These are phyloP conservation scores for Vitis hybrid DNA, from an alignment of 177 flowering plant species.

Conservation along the genomic window DNA sequence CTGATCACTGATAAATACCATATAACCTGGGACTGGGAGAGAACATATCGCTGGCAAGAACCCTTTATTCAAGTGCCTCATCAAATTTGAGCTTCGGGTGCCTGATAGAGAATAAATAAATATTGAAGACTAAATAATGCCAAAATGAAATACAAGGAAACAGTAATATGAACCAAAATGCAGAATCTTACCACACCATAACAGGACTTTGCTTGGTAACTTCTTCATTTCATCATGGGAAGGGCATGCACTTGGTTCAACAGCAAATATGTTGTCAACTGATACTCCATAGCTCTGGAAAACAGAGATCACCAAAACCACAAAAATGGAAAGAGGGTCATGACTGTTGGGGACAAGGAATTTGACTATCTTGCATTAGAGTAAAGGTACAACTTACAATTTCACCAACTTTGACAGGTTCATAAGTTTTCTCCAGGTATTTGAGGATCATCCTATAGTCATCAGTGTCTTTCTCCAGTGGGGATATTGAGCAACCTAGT, in stretches of 20 bases:
- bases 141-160: background rate
- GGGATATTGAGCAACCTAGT: conserved; percentile 52
- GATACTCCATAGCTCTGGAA: conserved; percentile 62
- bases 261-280: conserved; percentile 55
- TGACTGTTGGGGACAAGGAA: too few relatives aligned
- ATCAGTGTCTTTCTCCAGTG: conserved; percentile 56
- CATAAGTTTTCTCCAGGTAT: conserved; percentile 76
- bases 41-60: conserved; percentile 73
- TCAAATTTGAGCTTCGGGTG: conserved; percentile 63
- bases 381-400: conserved; percentile 36
- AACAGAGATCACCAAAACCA: background rate
- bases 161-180: background rate
- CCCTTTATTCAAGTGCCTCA: conserved; percentile 76
- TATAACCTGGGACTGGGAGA: conserved; percentile 81
- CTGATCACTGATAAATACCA: conserved; percentile 40
- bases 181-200: conserved; percentile 79
- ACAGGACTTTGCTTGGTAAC: conserved; percentile 72
- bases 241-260: conserved; percentile 55
- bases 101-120: conserved; percentile 31
- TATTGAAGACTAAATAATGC: background rate
- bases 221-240: conserved; percentile 62
- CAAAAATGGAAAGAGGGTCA: background rate
- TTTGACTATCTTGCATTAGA: too few relatives aligned
- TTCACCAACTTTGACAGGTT: conserved; percentile 64
- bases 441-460: conserved; percentile 72